Percentiles rank a stretch among this genome's conserved stretches.
phyloP scores from a whole-genome alignment of 768 basidiomycete genomes.

The Trametes villosa region DNA sequence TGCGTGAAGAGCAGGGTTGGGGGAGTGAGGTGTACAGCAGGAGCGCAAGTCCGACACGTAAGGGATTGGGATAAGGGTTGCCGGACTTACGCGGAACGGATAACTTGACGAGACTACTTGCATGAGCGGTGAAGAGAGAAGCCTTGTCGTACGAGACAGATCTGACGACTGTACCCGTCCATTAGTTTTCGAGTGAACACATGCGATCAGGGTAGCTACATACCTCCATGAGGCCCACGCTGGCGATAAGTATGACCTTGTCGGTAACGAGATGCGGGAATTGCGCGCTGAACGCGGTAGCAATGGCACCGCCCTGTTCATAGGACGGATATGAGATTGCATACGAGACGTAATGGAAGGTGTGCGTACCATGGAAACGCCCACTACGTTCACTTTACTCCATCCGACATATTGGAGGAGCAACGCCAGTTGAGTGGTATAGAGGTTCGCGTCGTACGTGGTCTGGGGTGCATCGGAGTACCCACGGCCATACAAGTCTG shows the following conservation, averaged over 20 bases:
- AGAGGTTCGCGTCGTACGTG: conserved; percentile 65
- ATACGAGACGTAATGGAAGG: neutral
- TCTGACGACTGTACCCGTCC: conserved; percentile 51
- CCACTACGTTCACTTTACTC: conserved; percentile 66
- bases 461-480: conserved; percentile 81
- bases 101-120: conserved; percentile 66
- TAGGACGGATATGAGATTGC: neutral
- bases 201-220: conserved; percentile 2
- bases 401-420: conserved; percentile 80
- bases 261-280: conserved; percentile 75
- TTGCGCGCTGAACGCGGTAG: conserved; percentile 68
- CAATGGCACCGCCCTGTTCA: conserved; percentile 70
- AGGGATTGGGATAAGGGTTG: neutral
- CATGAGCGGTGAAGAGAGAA: conserved; percentile 79
- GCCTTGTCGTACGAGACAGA: conserved; percentile 73
- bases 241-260: conserved; percentile 68
- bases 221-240: conserved; percentile 72
- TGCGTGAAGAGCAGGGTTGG: neutral
- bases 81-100: conserved; percentile 56
- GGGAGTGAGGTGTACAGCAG: neutral
- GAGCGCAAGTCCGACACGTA: neutral
- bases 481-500: conserved; percentile 82
- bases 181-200: neutral
- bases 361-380: conserved; percentile 71
- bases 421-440: conserved; percentile 79